A percentile compares a stretch with the other conserved stretches of the same genome.
phyloP scores from a whole-genome alignment of 2,329 filamentous ascomycete species.

The Pseudofabraea citricarpa region DNA sequence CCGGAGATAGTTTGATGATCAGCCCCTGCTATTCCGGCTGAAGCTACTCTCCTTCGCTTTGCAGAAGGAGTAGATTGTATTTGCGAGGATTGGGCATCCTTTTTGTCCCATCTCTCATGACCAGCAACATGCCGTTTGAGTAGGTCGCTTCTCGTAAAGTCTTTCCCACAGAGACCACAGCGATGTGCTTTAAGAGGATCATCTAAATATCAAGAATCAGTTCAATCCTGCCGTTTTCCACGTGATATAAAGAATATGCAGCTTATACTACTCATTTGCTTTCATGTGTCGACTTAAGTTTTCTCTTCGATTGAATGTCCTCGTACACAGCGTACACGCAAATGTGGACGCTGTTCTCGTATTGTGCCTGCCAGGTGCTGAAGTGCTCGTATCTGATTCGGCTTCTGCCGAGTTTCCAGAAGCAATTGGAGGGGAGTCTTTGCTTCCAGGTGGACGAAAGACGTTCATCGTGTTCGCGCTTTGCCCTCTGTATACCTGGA shows the following conservation, averaged over 20 bases:
- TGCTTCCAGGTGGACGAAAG: too few species aligned
- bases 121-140: slow-evolving; percentile 19
- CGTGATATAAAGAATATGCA: too few species aligned
- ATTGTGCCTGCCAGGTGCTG: too few species aligned
- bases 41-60: slow-evolving; percentile 11
- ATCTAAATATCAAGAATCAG: slow-evolving; percentile 5
- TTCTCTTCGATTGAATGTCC: slow-evolving; percentile 19
- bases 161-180: slow-evolving; percentile 19
- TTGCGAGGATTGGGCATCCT: slow-evolving; percentile 1
- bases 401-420: too few species aligned
- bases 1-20: neutral
- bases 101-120: slow-evolving; percentile 19
- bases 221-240: too few species aligned
- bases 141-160: slow-evolving; percentile 21
- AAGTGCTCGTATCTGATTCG: too few species aligned
- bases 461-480: too few species aligned
- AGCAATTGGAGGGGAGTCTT: too few species aligned
- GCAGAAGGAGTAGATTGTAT: neutral
- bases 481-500: too few species aligned
- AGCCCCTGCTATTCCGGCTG: neutral
- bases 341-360: slow-evolving; percentile 2
- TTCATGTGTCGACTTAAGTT: slow-evolving; percentile 21
- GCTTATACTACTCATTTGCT: slow-evolving; percentile 11
- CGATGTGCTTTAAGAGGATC: slow-evolving; percentile 12
- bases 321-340: slow-evolving; percentile 14